Percentiles rank a stretch among this genome's conserved stretches.
phyloP scores from a whole-genome alignment of 2,329 filamentous ascomycete species.

The Sporothrix mexicana region DNA sequence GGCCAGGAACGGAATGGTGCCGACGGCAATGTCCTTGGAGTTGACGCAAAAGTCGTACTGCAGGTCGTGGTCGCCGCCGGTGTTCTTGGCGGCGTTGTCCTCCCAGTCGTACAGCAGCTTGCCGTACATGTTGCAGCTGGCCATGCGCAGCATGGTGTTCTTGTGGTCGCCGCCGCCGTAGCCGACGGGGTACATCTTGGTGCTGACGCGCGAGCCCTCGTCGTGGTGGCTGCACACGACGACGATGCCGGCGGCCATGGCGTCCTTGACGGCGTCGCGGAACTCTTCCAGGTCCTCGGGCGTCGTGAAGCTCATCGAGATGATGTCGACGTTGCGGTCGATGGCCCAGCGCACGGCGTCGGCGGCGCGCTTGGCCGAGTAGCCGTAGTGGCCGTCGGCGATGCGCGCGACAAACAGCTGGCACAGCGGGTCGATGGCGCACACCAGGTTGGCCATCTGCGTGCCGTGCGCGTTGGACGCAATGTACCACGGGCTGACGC shows the following conservation, averaged over 20 bases:
- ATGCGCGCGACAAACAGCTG: slow-evolving; percentile 34
- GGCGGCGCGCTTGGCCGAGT: slow-evolving; percentile 16
- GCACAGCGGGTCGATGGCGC: slow-evolving; percentile 35
- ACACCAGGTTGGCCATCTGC: slow-evolving; percentile 36
- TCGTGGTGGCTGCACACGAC: slow-evolving; percentile 29
- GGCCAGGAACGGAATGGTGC: slow-evolving; percentile 32
- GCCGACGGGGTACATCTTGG: neutral
- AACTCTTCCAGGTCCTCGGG: neutral
- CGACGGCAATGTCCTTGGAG: slow-evolving; percentile 30
- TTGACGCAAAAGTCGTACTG: slow-evolving; percentile 33
- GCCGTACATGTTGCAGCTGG: slow-evolving; percentile 33
- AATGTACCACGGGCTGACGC: slow-evolving; percentile 4
- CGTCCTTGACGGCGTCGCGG: neutral
- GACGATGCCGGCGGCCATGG: too few relatives aligned
- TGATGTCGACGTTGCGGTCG: slow-evolving; percentile 31
- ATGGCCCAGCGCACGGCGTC: slow-evolving; percentile 32
- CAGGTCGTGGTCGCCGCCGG: neutral
- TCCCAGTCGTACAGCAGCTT: slow-evolving; percentile 29
- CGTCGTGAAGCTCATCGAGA: slow-evolving; percentile 35
- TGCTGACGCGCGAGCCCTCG: slow-evolving; percentile 26
- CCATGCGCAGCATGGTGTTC: slow-evolving; percentile 25
- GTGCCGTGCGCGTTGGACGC: slow-evolving; percentile 29
- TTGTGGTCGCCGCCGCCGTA: neutral
- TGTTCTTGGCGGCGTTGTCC: slow-evolving; percentile 6
- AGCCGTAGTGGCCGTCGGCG: too few relatives aligned